Conservation (phyloP, 2,329 filamentous ascomycete species). For the Talaromyces sp. region DNA sequence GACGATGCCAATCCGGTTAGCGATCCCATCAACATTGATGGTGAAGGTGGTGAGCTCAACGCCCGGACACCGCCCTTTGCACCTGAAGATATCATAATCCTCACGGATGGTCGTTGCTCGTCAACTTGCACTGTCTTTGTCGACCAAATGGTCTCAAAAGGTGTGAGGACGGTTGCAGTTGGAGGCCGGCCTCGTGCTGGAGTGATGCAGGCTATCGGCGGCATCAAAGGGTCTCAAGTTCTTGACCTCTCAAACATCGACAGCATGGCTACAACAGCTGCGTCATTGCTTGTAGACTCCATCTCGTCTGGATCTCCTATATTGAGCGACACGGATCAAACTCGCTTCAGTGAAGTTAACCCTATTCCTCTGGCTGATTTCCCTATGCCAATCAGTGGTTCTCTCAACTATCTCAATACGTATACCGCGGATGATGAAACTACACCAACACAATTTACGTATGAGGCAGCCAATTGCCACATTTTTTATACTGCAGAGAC, state of each 20-base stretch:
- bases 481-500: conserved; percentile 57
- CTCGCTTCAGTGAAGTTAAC: conserved; percentile 11
- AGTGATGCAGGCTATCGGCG: conserved; percentile 60
- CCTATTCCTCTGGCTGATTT: conserved; percentile 8
- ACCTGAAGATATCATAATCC: conserved; percentile 15
- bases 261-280: conserved; percentile 24
- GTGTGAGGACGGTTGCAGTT: conserved; percentile 55
- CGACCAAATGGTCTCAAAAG: conserved; percentile 26
- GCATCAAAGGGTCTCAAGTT: conserved; percentile 52
- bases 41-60: conserved; percentile 23
- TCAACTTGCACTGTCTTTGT: conserved; percentile 29
- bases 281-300: background rate
- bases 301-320: background rate
- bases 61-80: conserved; percentile 28
- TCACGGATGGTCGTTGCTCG: conserved; percentile 15
- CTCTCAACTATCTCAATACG: conserved; percentile 42
- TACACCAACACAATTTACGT: conserved; percentile 56
- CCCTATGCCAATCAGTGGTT: background rate
- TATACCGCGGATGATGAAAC: conserved; percentile 40
- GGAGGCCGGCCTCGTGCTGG: conserved; percentile 55
- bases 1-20: background rate
- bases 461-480: conserved; percentile 58
- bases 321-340: background rate
- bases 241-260: conserved; percentile 15
- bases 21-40: conserved; percentile 30